Evolutionary conservation across 2,329 filamentous ascomycete genomes (phyloP).

Genomic region (Akanthomyces muscarius): DNA sequence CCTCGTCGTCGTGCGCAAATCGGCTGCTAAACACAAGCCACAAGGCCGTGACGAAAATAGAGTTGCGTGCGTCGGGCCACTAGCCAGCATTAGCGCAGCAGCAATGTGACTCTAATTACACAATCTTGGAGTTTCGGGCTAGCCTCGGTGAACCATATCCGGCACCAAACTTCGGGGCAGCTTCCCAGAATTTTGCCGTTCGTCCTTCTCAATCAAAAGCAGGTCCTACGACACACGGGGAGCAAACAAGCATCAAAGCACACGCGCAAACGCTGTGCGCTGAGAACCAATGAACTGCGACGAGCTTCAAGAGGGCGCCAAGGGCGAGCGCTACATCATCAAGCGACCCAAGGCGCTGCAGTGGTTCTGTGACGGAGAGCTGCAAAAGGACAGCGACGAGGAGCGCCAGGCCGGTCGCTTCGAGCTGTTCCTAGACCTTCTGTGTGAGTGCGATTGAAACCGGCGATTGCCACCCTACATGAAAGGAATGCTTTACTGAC

Average conservation of each 20-base stretch:
- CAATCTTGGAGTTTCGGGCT: neutral
- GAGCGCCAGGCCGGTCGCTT: constrained; percentile 44
- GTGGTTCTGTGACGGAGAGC: constrained; percentile 41
- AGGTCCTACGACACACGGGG: neutral
- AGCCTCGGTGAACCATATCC: neutral
- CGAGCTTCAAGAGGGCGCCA: constrained; percentile 31
- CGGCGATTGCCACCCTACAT: too few relatives aligned
- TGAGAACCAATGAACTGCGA: constrained; percentile 33
- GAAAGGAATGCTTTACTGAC: neutral
- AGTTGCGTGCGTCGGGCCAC: neutral
- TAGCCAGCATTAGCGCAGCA: neutral
- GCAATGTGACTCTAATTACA: neutral
- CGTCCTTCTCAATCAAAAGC: neutral
- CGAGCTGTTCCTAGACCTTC: constrained; percentile 46
- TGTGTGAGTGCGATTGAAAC: constrained; percentile 31
- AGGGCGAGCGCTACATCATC: constrained; percentile 32
- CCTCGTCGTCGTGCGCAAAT: too few relatives aligned
- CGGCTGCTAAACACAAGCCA: neutral
- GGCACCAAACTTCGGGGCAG: neutral
- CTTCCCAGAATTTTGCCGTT: neutral
- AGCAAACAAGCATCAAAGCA: neutral
- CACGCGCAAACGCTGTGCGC: neutral
- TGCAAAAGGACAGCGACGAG: constrained; percentile 39
- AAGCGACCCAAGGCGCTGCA: constrained; percentile 39
- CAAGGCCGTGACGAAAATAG: neutral